A percentile compares a stretch with the other conserved stretches of the same genome.
Evolutionary conservation across 306 rosid genomes (phyloP).

Genomic region (Quercus parvula): DNA sequence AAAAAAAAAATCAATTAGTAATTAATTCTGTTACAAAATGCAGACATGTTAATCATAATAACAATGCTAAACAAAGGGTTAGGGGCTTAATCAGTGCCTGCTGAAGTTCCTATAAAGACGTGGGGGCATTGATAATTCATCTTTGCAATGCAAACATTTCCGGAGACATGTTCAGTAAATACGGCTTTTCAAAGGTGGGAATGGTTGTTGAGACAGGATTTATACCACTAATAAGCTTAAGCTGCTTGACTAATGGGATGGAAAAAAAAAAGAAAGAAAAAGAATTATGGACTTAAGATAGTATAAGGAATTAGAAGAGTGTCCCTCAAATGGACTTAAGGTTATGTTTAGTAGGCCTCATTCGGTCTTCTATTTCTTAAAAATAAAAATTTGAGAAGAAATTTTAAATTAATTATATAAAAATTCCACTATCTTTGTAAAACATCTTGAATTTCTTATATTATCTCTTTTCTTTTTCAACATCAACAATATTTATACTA

Average conservation of each 20-base stretch:
- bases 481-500: too few species aligned
- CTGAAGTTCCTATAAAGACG: background rate
- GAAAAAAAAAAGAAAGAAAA: background rate
- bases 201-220: constrained; percentile 10
- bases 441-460: too few species aligned
- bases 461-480: too few species aligned
- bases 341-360: background rate
- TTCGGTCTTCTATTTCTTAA: too few species aligned
- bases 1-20: background rate
- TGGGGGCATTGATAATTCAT: background rate
- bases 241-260: background rate
- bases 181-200: constrained; percentile 9
- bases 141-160: background rate
- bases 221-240: background rate
- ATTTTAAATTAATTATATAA: too few species aligned
- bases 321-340: background rate
- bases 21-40: too few species aligned
- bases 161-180: background rate
- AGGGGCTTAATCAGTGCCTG: background rate
- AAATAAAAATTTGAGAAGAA: too few species aligned
- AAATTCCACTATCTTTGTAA: too few species aligned
- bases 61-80: too few species aligned
- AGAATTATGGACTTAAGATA: background rate
- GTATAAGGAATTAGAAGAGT: too few species aligned
- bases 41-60: too few species aligned